phyloP scores from a whole-genome alignment of 2,329 filamentous ascomycete genomes.

The Colletotrichum nymphaeae region DNA sequence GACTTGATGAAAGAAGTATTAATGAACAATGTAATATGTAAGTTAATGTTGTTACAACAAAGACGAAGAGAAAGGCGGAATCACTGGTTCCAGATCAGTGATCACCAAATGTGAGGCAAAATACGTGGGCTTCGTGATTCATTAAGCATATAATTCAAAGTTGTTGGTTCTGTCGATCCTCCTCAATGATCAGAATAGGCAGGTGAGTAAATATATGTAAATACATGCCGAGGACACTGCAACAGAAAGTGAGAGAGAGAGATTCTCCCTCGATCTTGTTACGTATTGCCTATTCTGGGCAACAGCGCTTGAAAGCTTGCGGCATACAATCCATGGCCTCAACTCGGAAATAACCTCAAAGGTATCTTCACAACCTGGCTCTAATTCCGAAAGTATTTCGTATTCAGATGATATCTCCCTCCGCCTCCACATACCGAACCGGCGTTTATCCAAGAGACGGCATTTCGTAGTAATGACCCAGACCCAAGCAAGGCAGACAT shows the following conservation, averaged over 20 bases:
- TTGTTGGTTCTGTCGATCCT: background rate
- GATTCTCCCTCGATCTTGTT: background rate
- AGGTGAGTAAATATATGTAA: background rate
- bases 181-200: background rate
- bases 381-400: slow-evolving; percentile 1
- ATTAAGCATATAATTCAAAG: background rate
- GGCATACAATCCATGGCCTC: background rate
- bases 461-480: too few species aligned
- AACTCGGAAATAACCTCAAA: background rate
- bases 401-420: background rate
- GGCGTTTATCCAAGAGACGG: too few species aligned
- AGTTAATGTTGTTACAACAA: background rate
- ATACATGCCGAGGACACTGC: background rate
- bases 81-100: background rate
- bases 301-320: background rate
- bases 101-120: background rate
- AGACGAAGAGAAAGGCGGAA: background rate
- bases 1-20: background rate
- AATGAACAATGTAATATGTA: background rate
- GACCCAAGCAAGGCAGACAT: background rate
- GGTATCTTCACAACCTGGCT: background rate
- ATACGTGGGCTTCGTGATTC: background rate
- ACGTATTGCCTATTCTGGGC: background rate
- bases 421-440: too few species aligned
- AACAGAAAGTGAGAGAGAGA: too few species aligned